Percentiles rank a stretch among this genome's conserved stretches.
These are phyloP conservation scores for Trichoderma koningiopsis DNA, from an alignment of 2,329 filamentous ascomycete genomes.

Conservation along the genomic window DNA sequence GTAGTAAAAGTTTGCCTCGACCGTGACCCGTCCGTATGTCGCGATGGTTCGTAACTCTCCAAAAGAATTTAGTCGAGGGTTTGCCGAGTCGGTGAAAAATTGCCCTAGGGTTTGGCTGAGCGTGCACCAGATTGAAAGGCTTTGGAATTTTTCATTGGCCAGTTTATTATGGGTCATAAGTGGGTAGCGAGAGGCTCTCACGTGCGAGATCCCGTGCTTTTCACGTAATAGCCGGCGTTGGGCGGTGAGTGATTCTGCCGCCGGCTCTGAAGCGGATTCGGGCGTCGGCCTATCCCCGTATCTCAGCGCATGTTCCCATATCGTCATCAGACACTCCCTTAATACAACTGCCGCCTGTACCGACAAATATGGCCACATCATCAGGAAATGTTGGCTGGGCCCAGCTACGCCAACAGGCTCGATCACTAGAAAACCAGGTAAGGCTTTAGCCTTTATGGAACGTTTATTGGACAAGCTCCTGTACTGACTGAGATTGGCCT, in stretches of 20 bases:
- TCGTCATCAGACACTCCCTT: constrained; percentile 20
- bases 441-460: constrained; percentile 24
- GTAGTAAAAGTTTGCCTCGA: constrained; percentile 40
- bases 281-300: constrained; percentile 8
- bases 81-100: constrained; percentile 43
- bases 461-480: neutral
- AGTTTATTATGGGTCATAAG: neutral
- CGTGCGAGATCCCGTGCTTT: constrained; percentile 31
- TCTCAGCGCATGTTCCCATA: constrained; percentile 11
- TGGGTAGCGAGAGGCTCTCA: constrained; percentile 29
- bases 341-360: neutral
- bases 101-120: constrained; percentile 43
- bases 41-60: constrained; percentile 38
- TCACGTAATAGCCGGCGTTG: neutral
- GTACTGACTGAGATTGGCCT: neutral
- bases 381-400: constrained; percentile 75
- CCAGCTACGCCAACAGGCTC: constrained; percentile 89
- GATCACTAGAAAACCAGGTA: constrained; percentile 88
- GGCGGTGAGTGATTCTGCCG: constrained; percentile 37
- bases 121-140: constrained; percentile 29
- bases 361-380: constrained; percentile 52
- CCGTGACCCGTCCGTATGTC: constrained; percentile 40
- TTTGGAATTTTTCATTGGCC: constrained; percentile 40
- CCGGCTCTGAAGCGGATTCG: constrained; percentile 12
- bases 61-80: constrained; percentile 40